phyloP scores from a whole-genome alignment of 2,329 filamentous ascomycete species.

The Fusarium pseudograminearum region DNA sequence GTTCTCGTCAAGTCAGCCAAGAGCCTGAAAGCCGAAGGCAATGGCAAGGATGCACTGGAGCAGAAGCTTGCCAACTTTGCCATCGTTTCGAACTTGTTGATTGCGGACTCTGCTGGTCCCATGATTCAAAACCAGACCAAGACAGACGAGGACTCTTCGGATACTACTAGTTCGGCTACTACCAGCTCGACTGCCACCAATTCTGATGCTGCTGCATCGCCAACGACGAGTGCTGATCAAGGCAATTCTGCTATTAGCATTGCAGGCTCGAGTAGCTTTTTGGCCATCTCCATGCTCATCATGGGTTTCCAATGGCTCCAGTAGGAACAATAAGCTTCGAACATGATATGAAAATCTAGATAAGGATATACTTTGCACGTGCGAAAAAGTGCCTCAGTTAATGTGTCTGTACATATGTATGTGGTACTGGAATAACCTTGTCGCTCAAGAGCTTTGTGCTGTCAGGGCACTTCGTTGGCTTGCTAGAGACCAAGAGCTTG shows the following conservation, averaged over 20 bases:
- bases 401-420: background rate
- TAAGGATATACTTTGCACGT: too few relatives aligned
- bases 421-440: background rate
- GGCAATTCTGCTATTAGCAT: background rate
- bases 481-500: background rate
- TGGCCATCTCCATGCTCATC: background rate
- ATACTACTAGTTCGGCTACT: background rate
- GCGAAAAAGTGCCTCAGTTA: background rate
- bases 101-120: background rate
- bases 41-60: conserved; percentile 5
- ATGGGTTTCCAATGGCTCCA: background rate
- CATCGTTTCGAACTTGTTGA: conserved; percentile 18
- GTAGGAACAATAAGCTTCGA: background rate
- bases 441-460: background rate
- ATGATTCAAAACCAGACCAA: conserved; percentile 2
- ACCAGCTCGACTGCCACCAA: background rate
- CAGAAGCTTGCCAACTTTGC: conserved; percentile 15
- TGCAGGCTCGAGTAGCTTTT: background rate
- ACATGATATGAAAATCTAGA: background rate
- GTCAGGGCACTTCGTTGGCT: background rate
- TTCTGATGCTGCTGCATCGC: background rate
- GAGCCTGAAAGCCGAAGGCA: background rate
- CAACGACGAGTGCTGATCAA: background rate
- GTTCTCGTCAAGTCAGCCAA: conserved; percentile 64
- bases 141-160: background rate